Evolutionary conservation across 306 rosid genomes (phyloP), one percentile per base, ranked within the genome.

Genomic region (Coriaria nepalensis): DNA sequence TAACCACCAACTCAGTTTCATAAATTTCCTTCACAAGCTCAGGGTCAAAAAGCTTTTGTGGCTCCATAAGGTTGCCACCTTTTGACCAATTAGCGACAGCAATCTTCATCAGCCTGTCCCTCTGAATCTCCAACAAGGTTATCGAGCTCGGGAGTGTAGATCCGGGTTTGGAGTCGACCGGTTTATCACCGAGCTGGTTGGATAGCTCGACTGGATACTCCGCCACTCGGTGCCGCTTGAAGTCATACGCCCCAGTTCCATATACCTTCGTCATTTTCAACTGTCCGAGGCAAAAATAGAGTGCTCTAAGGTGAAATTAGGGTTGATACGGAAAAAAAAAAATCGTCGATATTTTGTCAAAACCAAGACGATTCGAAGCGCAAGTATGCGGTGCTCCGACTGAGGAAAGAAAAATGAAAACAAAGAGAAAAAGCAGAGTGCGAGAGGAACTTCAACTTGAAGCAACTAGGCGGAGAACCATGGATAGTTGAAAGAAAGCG

Each of bases 181-280:
- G 64, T 43, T 71, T 71, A 44, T 71, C 81, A 8, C 60, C 66
- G 8, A 49, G 50, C 56, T 47, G 75, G 13, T 64, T 67, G 48
- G 45, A 37, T 8, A 52, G 12, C 37, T 76, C 86, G 11, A 74
- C 51, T 3, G 92, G 92, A 60, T 85, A 90, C 83, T 90, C 98
- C 5, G 98, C 98, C 5, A 90, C 98, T 35, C 78, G 70, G 73
- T 90, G 98, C 7, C 95, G 94, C 61, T 81, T 83, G 75, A 90
- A 90, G 59, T 90, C 95, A 63, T 63, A 90, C 5, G 48, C 60
- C 4, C 95, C 98, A 0, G 92, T 81, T 8, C 98, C 98, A 61
- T 90, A 75, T 4, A 90, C 98, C 73, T 64, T 79, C 56, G 94
- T 74, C 98, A 90, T 90, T 37, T n/a, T n/a, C n/a, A n/a, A n/a